These are phyloP conservation scores for Hygrophila difformis DNA, from an alignment of 257 asterid genomes.

Conservation along the genomic window DNA sequence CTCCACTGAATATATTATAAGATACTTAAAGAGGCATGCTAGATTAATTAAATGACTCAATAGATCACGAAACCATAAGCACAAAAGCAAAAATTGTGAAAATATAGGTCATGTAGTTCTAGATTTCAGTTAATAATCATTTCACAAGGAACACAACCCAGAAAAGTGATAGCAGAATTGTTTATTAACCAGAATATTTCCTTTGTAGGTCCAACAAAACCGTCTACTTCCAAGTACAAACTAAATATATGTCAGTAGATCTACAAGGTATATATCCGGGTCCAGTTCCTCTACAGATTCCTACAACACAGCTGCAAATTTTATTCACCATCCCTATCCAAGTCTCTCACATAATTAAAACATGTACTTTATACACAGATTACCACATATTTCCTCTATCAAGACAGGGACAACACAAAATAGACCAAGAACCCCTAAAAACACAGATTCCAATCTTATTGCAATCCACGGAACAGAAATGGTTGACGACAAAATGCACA, in stretches of 20 bases:
- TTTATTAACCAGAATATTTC: too few relatives aligned
- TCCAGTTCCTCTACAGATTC: too few relatives aligned
- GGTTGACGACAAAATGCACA: neutral
- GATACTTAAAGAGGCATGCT: too few relatives aligned
- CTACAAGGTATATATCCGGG: too few relatives aligned
- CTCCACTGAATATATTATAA: too few relatives aligned
- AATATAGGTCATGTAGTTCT: neutral
- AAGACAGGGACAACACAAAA: neutral
- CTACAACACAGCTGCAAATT: too few relatives aligned
- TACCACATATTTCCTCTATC: neutral
- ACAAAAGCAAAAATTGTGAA: neutral
- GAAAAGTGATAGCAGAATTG: too few relatives aligned
- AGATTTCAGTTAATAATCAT: too few relatives aligned
- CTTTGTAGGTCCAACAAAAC: too few relatives aligned
- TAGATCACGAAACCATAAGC: neutral
- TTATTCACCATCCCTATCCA: neutral
- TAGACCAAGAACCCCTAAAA: neutral
- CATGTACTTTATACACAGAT: neutral
- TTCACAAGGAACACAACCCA: too few relatives aligned
- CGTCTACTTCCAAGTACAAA: neutral
- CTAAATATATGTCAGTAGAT: neutral
- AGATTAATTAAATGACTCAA: too few relatives aligned
- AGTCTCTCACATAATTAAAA: neutral
- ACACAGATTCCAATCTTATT: neutral
- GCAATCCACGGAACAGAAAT: constrained; percentile 1